A percentile compares a stretch with the other conserved stretches of the same genome.
Conservation (phyloP, 805 yeast genomes). For the Kazachstania kunashirensis region DNA sequence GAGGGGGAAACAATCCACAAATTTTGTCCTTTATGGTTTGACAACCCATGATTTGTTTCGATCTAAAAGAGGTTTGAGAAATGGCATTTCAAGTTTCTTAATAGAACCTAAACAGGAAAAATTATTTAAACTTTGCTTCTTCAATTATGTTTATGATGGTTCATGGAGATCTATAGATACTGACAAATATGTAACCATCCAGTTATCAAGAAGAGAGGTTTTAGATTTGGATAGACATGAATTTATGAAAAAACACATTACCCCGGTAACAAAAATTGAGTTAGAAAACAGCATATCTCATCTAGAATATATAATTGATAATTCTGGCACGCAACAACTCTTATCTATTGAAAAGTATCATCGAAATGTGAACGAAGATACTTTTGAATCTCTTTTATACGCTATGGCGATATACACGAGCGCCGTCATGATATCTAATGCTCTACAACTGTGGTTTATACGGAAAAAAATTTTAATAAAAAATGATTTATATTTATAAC, state of each 20-base stretch:
- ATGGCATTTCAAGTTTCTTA: slow-evolving; percentile 13
- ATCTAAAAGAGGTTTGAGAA: slow-evolving; percentile 10
- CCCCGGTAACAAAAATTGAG: background rate
- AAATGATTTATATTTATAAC: too few species aligned
- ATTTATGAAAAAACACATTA: background rate
- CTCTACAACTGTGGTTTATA: slow-evolving; percentile 1
- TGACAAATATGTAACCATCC: slow-evolving; percentile 14
- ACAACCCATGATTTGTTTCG: slow-evolving; percentile 13
- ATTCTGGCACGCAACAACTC: background rate
- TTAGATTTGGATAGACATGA: background rate
- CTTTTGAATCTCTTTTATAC: slow-evolving; percentile 9
- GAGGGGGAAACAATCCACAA: slow-evolving; percentile 18
- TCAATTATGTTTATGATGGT: slow-evolving; percentile 25
- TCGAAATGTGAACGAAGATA: slow-evolving; percentile 8
- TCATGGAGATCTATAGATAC: slow-evolving; percentile 29
- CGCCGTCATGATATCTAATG: slow-evolving; percentile 3
- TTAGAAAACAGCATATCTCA: background rate
- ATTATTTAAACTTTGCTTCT: slow-evolving; percentile 22
- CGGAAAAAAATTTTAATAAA: background rate
- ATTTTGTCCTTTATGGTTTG: slow-evolving; percentile 10
- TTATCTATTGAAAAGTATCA: background rate
- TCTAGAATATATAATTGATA: background rate
- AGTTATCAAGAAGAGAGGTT: slow-evolving; percentile 8
- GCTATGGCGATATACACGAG: slow-evolving; percentile 5
- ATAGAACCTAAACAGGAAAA: slow-evolving; percentile 5